Percentiles rank a stretch among this genome's conserved stretches.
Evolutionary conservation across 2,329 filamentous ascomycete species (phyloP).

Genomic region (Aspergillus sp.): DNA sequence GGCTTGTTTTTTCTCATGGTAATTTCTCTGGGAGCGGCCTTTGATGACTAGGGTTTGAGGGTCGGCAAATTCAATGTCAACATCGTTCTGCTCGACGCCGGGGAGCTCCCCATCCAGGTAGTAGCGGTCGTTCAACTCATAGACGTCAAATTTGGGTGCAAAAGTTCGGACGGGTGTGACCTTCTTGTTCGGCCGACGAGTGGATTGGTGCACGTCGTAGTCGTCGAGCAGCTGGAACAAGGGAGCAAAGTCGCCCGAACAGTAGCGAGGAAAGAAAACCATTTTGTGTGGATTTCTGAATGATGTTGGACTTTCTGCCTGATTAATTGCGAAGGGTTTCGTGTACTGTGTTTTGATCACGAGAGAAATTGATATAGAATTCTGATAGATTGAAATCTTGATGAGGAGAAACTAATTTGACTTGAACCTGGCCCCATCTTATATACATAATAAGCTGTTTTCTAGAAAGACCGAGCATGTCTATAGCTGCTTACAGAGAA

Average conservation of each 20-base stretch:
- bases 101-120: conserved; percentile 49
- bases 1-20: conserved; percentile 20
- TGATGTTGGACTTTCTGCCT: background rate
- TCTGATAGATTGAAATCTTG: conserved; percentile 8
- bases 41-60: conserved; percentile 45
- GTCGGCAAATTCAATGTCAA: conserved; percentile 50
- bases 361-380: background rate
- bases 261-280: conserved; percentile 40
- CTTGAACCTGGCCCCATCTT: conserved; percentile 7
- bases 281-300: conserved; percentile 22
- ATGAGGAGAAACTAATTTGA: background rate
- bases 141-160: conserved; percentile 45
- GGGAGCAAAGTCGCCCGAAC: conserved; percentile 38
- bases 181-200: conserved; percentile 16
- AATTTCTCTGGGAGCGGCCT: conserved; percentile 38
- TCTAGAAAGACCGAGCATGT: conserved; percentile 18
- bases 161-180: conserved; percentile 31
- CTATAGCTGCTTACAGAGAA: conserved; percentile 2
- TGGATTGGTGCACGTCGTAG: conserved; percentile 36
- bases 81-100: conserved; percentile 46
- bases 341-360: background rate
- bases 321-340: background rate
- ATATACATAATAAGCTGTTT: conserved; percentile 14
- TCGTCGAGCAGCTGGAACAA: conserved; percentile 46
- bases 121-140: conserved; percentile 42